Percentiles rank a stretch among this genome's conserved stretches.
These are phyloP conservation scores for Alternaria panax DNA, from an alignment of 2,329 filamentous ascomycete species.

Conservation along the genomic window DNA sequence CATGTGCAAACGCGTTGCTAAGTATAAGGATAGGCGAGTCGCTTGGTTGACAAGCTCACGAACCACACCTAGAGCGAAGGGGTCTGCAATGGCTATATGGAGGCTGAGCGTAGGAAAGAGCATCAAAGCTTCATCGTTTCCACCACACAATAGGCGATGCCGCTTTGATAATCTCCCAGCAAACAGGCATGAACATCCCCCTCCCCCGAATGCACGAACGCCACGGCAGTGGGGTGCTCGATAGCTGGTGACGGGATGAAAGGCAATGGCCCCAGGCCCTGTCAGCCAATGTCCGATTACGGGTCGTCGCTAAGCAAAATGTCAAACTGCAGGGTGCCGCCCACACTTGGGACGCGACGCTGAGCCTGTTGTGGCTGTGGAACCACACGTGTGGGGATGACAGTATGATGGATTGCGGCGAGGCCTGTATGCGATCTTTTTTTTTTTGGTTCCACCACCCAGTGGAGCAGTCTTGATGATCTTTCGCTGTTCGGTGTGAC, in stretches of 20 bases:
- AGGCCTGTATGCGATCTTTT: slow-evolving; percentile 3
- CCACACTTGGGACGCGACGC: slow-evolving; percentile 16
- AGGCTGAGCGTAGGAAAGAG: not conserved
- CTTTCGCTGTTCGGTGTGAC: not conserved
- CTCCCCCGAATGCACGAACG: slow-evolving; percentile 18
- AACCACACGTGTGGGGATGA: slow-evolving; percentile 43
- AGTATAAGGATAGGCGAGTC: slow-evolving; percentile 4
- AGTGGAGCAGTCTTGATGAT: not conserved
- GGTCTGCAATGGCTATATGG: slow-evolving; percentile 28
- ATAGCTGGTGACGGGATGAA: slow-evolving; percentile 25
- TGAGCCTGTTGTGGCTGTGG: slow-evolving; percentile 26
- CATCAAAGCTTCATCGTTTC: slow-evolving; percentile 13
- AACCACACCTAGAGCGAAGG: slow-evolving; percentile 15
- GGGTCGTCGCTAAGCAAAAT: slow-evolving; percentile 24
- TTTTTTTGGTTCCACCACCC: not conserved
- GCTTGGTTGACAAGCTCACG: slow-evolving; percentile 8
- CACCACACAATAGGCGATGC: slow-evolving; percentile 1
- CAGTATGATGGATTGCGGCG: slow-evolving; percentile 2
- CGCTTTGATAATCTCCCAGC: slow-evolving; percentile 21
- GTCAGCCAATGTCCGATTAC: slow-evolving; percentile 36
- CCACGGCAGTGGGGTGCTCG: slow-evolving; percentile 40
- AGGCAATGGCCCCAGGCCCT: slow-evolving; percentile 8
- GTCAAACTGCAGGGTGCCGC: slow-evolving; percentile 25
- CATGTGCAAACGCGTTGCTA: slow-evolving; percentile 2
- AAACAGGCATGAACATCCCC: slow-evolving; percentile 17